These are phyloP conservation scores for Brettanomyces nanus DNA, from an alignment of 805 yeast species.

Conservation along the genomic window DNA sequence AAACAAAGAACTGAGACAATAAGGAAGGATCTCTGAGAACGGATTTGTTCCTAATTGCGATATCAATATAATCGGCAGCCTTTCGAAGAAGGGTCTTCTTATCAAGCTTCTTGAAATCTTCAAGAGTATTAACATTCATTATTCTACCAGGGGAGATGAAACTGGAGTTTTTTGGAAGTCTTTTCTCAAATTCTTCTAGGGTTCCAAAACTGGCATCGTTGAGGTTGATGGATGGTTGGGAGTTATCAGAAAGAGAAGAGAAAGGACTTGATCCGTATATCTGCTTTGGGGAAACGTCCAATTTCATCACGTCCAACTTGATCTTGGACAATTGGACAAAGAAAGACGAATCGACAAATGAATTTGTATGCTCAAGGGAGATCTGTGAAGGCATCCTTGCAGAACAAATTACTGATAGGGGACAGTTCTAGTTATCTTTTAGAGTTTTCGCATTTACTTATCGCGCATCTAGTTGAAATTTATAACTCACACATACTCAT, in stretches of 20 bases:
- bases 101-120: slow-evolving; percentile 67
- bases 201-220: slow-evolving; percentile 3
- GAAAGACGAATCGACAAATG: slow-evolving; percentile 82
- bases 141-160: slow-evolving; percentile 28
- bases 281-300: slow-evolving; percentile 40
- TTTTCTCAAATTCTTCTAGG: neutral
- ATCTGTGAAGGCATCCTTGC: no score
- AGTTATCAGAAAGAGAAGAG: slow-evolving; percentile 23
- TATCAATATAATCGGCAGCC: slow-evolving; percentile 24
- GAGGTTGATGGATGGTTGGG: slow-evolving; percentile 21
- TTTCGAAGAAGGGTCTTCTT: slow-evolving; percentile 49
- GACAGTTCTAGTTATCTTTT: no score
- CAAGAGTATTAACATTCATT: slow-evolving; percentile 71
- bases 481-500: no score
- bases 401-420: no score
- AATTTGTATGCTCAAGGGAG: no score
- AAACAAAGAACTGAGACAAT: slow-evolving; percentile 37
- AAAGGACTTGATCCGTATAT: slow-evolving; percentile 34
- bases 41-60: slow-evolving; percentile 25
- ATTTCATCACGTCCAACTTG: slow-evolving; percentile 66
- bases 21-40: slow-evolving; percentile 32
- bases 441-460: no score
- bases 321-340: slow-evolving; percentile 65
- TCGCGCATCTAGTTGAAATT: no score
- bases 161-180: slow-evolving; percentile 8